phyloP scores from a whole-genome alignment of 495 filamentous ascomycete genomes.

The Platismatia glauca region DNA sequence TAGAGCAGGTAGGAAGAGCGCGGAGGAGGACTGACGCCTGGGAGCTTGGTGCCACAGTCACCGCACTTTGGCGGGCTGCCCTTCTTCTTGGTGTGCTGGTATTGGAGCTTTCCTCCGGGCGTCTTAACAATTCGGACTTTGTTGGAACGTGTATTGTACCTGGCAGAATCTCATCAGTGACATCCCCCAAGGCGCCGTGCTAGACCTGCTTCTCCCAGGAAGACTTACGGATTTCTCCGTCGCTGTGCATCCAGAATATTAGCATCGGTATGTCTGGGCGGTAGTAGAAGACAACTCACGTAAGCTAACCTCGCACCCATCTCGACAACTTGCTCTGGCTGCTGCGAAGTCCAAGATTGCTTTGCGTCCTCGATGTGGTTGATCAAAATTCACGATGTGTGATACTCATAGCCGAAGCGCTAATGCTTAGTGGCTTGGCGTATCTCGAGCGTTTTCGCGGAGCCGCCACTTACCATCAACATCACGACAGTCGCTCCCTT shows the following conservation, averaged over 20 bases:
- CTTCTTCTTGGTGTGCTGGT: constrained; percentile 98
- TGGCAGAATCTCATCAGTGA: constrained; percentile 28
- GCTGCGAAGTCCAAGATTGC: background rate
- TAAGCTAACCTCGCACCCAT: constrained; percentile 64
- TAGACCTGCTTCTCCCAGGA: constrained; percentile 8
- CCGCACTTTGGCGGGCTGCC: constrained; percentile 95
- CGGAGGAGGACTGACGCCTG: constrained; percentile 63
- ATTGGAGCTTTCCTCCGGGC: constrained; percentile 84
- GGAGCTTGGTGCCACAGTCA: constrained; percentile 93
- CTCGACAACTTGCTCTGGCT: constrained; percentile 42
- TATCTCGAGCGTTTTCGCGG: constrained; percentile 9
- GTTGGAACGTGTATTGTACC: constrained; percentile 97
- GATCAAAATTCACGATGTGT: constrained; percentile 12
- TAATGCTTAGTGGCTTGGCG: constrained; percentile 3
- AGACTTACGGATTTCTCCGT: constrained; percentile 83
- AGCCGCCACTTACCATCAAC: constrained; percentile 8
- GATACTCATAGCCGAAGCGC: constrained; percentile 15
- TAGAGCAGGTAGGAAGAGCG: background rate
- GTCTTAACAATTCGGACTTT: constrained; percentile 94
- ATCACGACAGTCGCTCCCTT: background rate
- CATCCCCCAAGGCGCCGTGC: background rate
- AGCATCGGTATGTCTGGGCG: constrained; percentile 20
- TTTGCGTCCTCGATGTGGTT: constrained; percentile 35
- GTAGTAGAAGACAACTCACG: constrained; percentile 42
- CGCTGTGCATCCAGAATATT: constrained; percentile 42